Evolutionary conservation across 164 flowering plant species (phyloP).

Genomic region (Tinospora cordifolia): DNA sequence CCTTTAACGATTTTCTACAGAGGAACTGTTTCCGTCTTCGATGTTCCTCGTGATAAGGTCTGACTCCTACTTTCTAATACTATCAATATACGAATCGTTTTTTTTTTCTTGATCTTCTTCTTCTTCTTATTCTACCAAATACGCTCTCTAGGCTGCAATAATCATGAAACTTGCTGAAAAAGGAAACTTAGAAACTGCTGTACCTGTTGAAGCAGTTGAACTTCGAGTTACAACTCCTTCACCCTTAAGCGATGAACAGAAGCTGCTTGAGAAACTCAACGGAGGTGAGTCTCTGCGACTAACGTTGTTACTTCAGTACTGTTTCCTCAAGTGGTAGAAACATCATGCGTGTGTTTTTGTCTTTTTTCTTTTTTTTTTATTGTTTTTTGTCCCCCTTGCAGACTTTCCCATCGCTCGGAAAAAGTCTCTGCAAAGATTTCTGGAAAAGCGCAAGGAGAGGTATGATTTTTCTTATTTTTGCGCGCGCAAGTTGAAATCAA

Average conservation of each 20-base stretch:
- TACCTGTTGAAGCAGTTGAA: slow-evolving; percentile 14
- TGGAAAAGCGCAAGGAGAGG: slow-evolving; percentile 57
- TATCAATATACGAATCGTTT: no score
- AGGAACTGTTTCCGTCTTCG: slow-evolving; percentile 27
- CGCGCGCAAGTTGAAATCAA: slow-evolving; percentile 2
- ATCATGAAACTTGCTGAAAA: slow-evolving; percentile 43
- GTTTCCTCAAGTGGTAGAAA: background rate
- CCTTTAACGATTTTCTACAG: slow-evolving; percentile 44
- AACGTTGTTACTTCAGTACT: background rate
- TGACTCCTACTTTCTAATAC: no score
- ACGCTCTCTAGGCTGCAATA: slow-evolving; percentile 37
- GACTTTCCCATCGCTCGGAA: slow-evolving; percentile 37
- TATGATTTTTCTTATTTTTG: slow-evolving; percentile 11
- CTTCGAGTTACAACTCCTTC: slow-evolving; percentile 10
- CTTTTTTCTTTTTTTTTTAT: no score
- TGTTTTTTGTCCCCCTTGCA: slow-evolving; percentile 20
- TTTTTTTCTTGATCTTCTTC: no score
- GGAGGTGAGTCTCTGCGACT: slow-evolving; percentile 30
- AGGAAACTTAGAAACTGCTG: slow-evolving; percentile 13
- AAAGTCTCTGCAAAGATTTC: slow-evolving; percentile 37
- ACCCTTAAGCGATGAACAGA: slow-evolving; percentile 17
- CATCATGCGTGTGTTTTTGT: background rate
- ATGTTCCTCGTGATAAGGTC: slow-evolving; percentile 24
- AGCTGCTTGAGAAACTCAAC: slow-evolving; percentile 31
- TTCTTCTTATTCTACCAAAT: background rate